Conservation (phyloP, 805 yeast genomes). For the Teunomyces atbi region DNA sequence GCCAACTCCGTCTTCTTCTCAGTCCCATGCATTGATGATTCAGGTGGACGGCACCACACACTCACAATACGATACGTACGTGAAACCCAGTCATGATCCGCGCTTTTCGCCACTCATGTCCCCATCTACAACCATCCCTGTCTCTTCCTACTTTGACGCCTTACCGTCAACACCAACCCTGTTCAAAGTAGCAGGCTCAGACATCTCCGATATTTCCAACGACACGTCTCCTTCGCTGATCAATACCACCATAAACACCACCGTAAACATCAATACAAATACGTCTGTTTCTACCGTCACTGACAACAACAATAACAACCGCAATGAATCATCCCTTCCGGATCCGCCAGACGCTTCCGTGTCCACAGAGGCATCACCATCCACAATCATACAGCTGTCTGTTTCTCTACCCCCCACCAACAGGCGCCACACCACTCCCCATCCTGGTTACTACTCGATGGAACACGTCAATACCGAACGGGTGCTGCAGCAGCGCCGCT, state of each 20-base stretch:
- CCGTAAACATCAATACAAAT: neutral
- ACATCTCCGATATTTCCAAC: constrained; percentile 21
- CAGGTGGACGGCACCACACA: constrained; percentile 4
- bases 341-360: too few species aligned
- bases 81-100: neutral
- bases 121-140: neutral
- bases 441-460: neutral
- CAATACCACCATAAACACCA: constrained; percentile 7
- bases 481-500: neutral
- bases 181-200: constrained; percentile 24
- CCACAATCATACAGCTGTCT: neutral
- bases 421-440: constrained; percentile 11
- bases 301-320: neutral
- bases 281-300: neutral
- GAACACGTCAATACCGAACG: neutral
- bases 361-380: neutral
- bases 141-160: constrained; percentile 7
- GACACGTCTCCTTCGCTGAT: constrained; percentile 27
- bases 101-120: neutral
- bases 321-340: neutral
- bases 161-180: constrained; percentile 25
- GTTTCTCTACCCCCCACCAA: neutral
- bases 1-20: neutral
- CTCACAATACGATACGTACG: constrained; percentile 2
- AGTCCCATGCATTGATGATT: constrained; percentile 5